Evolutionary conservation across 2,329 filamentous ascomycete genomes (phyloP).

Genomic region (Fusarium citri): DNA sequence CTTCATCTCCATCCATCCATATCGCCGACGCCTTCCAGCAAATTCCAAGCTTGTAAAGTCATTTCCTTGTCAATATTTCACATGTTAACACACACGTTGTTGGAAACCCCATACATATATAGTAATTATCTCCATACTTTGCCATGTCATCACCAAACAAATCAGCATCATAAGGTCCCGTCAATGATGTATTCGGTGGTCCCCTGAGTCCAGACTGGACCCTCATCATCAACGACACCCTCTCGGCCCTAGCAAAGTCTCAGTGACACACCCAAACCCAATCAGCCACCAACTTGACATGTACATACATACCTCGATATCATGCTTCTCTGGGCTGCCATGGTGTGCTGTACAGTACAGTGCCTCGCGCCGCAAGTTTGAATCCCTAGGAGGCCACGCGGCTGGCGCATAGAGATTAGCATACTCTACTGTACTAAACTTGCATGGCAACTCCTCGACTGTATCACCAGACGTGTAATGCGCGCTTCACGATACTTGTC

Average conservation of each 20-base stretch:
- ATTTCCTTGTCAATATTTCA: slow-evolving; percentile 23
- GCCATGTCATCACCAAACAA: slow-evolving; percentile 16
- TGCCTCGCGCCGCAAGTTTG: background rate
- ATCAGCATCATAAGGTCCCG: slow-evolving; percentile 23
- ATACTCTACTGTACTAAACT: background rate
- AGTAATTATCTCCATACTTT: slow-evolving; percentile 3
- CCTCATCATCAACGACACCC: slow-evolving; percentile 17
- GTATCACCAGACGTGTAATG: slow-evolving; percentile 1
- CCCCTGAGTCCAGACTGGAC: slow-evolving; percentile 7
- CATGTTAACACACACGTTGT: slow-evolving; percentile 1
- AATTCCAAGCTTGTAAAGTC: slow-evolving; percentile 13
- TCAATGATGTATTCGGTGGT: slow-evolving; percentile 10
- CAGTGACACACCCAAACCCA: slow-evolving; percentile 13
- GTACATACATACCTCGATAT: background rate
- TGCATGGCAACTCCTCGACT: background rate
- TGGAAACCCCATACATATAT: background rate
- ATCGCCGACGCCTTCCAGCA: slow-evolving; percentile 17
- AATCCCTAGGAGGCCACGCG: slow-evolving; percentile 12
- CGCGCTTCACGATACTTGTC: background rate
- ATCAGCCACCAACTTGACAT: background rate
- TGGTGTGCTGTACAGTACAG: background rate
- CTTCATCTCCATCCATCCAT: slow-evolving; percentile 13
- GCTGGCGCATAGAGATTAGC: slow-evolving; percentile 13
- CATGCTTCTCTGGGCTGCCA: background rate
- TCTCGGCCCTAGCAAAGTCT: slow-evolving; percentile 25